Conservation (phyloP, 2,329 filamentous ascomycete species). For the Paecilomyces dactylethromorphus region DNA sequence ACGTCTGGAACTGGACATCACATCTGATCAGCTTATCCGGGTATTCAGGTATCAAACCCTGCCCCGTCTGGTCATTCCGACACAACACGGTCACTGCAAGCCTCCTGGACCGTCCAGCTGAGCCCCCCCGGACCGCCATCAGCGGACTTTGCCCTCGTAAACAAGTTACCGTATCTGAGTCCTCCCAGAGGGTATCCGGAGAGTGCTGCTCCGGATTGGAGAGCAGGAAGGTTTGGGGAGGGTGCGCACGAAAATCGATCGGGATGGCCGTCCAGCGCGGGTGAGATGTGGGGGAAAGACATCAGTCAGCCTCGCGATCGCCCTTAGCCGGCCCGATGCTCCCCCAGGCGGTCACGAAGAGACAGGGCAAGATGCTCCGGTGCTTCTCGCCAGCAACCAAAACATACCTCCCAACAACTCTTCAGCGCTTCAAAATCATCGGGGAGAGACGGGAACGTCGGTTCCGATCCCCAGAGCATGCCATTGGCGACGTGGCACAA, state of each 20-base stretch:
- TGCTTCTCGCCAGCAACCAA: neutral
- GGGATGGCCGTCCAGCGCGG: neutral
- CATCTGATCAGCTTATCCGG: too few relatives aligned
- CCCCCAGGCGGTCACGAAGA: neutral
- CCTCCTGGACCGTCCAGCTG: neutral
- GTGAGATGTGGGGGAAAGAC: neutral
- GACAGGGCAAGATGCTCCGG: neutral
- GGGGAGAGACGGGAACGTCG: neutral
- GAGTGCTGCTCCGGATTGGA: neutral
- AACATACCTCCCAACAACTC: too few relatives aligned
- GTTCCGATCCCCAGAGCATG: neutral
- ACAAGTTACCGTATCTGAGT: neutral
- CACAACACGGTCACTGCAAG: neutral
- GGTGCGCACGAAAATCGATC: neutral
- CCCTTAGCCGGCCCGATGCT: neutral
- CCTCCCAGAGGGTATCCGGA: neutral
- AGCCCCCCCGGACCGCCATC: neutral
- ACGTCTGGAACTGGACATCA: too few relatives aligned
- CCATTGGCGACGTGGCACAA: too few relatives aligned
- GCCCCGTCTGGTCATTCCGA: too few relatives aligned
- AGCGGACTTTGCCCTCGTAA: neutral
- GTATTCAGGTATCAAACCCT: too few relatives aligned
- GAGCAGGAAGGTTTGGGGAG: neutral
- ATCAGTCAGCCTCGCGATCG: neutral
- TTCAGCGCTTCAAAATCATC: neutral